Evolutionary conservation across 345 rosid species (phyloP).

Genomic region (Aquilaria yunnanensis): DNA sequence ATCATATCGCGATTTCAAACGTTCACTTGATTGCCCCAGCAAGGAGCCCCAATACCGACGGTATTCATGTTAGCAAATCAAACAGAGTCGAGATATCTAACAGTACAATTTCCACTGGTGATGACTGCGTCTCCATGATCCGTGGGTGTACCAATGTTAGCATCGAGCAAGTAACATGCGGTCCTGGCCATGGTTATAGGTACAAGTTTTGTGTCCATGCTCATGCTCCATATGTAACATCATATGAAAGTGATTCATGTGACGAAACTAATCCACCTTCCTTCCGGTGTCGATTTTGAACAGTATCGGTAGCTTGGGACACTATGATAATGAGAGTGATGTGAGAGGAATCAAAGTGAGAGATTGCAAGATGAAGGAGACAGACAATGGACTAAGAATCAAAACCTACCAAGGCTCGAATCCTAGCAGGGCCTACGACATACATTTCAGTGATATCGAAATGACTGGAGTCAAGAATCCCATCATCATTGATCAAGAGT

Average conservation of each 20-base stretch:
- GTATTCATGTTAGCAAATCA: constrained; percentile 66
- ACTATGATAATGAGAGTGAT: constrained; percentile 40
- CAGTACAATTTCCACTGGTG: constrained; percentile 46
- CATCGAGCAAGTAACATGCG: constrained; percentile 45
- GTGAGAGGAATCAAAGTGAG: constrained; percentile 39
- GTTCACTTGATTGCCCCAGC: constrained; percentile 34
- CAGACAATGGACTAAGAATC: constrained; percentile 69
- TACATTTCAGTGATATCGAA: constrained; percentile 37
- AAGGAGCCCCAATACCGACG: constrained; percentile 56
- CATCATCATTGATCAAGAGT: constrained; percentile 60
- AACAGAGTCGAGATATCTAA: constrained; percentile 14
- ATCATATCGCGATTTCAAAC: constrained; percentile 20
- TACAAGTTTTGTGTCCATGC: constrained; percentile 1
- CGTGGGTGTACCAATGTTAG: constrained; percentile 46
- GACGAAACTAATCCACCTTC: no score
- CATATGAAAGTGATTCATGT: neutral
- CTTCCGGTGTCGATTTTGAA: neutral
- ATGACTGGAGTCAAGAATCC: constrained; percentile 57
- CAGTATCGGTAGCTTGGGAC: constrained; percentile 80
- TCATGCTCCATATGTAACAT: no score
- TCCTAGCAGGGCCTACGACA: constrained; percentile 33
- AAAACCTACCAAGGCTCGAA: constrained; percentile 54
- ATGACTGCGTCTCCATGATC: constrained; percentile 63
- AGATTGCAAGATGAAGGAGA: constrained; percentile 42
- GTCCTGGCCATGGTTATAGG: constrained; percentile 87